A percentile compares a stretch with the other conserved stretches of the same genome.
Evolutionary conservation across 129 eudicot species (phyloP).

Genomic region (Tagetes erecta): DNA sequence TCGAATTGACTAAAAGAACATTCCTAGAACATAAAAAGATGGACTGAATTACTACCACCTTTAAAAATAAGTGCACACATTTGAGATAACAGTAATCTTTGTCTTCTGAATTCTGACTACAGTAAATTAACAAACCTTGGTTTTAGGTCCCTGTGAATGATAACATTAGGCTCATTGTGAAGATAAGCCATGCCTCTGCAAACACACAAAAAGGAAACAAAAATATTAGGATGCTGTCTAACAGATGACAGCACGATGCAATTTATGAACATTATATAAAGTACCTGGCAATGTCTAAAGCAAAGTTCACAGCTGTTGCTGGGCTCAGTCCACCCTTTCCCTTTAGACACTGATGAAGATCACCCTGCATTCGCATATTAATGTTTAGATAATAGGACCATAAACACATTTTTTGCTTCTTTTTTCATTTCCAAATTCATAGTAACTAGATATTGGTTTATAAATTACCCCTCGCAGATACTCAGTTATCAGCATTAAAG

Average conservation of each 20-base stretch:
- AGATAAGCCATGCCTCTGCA: slow-evolving; percentile 98
- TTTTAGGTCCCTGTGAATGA: slow-evolving; percentile 86
- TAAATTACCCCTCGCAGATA: slow-evolving; percentile 82
- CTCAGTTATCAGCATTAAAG: slow-evolving; percentile 93
- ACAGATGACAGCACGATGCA: background rate
- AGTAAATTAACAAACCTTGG: slow-evolving; percentile 65
- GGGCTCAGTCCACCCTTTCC: slow-evolving; percentile 89
- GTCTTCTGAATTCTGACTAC: slow-evolving; percentile 21
- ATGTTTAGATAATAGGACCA: background rate
- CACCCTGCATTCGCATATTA: slow-evolving; percentile 60
- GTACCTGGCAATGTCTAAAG: slow-evolving; percentile 96
- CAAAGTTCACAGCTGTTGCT: slow-evolving; percentile 81
- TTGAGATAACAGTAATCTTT: slow-evolving; percentile 7
- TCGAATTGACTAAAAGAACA: slow-evolving; percentile 90
- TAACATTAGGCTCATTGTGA: slow-evolving; percentile 95
- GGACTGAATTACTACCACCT: background rate
- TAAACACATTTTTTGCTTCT: background rate
- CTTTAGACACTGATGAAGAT: slow-evolving; percentile 90
- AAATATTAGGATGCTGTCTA: background rate
- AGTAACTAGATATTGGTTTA: background rate
- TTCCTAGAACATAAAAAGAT: slow-evolving; percentile 54
- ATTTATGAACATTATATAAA: background rate
- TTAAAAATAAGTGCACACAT: background rate
- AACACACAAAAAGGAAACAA: background rate
- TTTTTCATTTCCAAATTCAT: background rate